Evolutionary conservation across 306 rosid species (phyloP), one percentile per base, ranked within the genome.

Genomic region (Hippophae gyantsensis): DNA sequence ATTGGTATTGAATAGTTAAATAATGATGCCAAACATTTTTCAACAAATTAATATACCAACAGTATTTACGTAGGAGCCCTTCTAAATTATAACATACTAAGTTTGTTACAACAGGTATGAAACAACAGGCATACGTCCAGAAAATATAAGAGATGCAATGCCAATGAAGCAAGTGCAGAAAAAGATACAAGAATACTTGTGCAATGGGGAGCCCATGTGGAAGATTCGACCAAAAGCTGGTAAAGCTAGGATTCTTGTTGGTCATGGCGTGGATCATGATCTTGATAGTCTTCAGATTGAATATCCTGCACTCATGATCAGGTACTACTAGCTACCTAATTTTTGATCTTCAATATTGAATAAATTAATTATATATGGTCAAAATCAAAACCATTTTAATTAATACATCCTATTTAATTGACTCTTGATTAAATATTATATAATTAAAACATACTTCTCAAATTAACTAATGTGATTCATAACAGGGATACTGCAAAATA

Each of bases 201-300:
- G 87, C 84, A 86, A 84, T 52, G 99, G 99, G 11, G 95, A 89
- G 52, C 89, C 95, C 8, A 76, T 78, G 81, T 89, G 97, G 97
- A 78, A 84, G 70, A 78, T 86, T 76, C 73, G 92, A 13, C 76
- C 84, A 42, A 69, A 69, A 49, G 74, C 81, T 0, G 99, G 86
- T 49, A 84, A 51, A 66, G 95, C 90, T 23, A 88, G 90, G 81
- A 67, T 72, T 77, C 95, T 93, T 56, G 97, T 93, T 10, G 97
- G 97, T 41, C 90, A 93, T 69, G 85, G 87, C 43, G 71, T 89
- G 45, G 90, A 84, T 68, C 95, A 82, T 65, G 97, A 93, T 54
- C 90, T 93, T 45, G 87, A 87, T n/a, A 62, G 78, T 43, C 57
- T 93, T 62, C 99, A 86, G 70, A 45, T 89, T 18, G 94, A 83